These are phyloP conservation scores for Fraxinus greggii DNA, from an alignment of 305 asterid genomes.

Conservation along the genomic window DNA sequence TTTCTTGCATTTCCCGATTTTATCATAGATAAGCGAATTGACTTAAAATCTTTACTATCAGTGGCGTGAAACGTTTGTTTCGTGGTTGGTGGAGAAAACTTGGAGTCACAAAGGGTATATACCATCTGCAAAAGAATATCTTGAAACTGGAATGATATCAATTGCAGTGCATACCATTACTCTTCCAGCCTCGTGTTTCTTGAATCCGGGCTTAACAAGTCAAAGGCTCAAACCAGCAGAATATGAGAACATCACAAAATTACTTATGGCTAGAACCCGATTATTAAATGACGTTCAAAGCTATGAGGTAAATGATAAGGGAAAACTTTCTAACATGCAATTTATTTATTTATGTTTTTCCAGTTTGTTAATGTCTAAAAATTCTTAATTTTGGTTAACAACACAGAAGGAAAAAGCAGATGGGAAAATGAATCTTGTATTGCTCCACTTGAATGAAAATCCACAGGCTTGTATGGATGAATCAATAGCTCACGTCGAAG, in stretches of 20 bases:
- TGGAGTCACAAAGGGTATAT: conserved; percentile 47
- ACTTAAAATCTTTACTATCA: neutral
- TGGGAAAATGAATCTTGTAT: conserved; percentile 55
- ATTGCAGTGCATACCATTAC: conserved; percentile 42
- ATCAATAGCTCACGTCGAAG: conserved; percentile 34
- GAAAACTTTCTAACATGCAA: neutral
- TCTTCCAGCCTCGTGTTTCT: conserved; percentile 42
- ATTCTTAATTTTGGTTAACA: neutral
- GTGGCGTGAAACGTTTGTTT: conserved; percentile 59
- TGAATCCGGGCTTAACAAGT: conserved; percentile 15
- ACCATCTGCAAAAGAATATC: conserved; percentile 52
- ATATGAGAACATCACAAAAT: conserved; percentile 39
- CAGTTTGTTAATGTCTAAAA: conserved; percentile 20
- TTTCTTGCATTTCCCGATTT: neutral
- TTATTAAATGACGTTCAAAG: conserved; percentile 55
- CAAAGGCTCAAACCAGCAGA: conserved; percentile 18
- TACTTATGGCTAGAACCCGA: conserved; percentile 52
- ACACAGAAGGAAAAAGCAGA: conserved; percentile 52
- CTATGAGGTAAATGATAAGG: conserved; percentile 40
- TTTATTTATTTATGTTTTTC: conserved; percentile 24
- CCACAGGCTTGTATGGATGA: conserved; percentile 34
- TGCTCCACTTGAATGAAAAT: conserved; percentile 43
- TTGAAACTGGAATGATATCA: conserved; percentile 45
- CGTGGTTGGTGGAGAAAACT: conserved; percentile 40
- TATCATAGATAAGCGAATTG: conserved; percentile 9